Evolutionary conservation across 1,284 basidiomycete genomes (phyloP), one percentile per base, ranked within the genome.

Genomic region (Chondrostereum purpureum): DNA sequence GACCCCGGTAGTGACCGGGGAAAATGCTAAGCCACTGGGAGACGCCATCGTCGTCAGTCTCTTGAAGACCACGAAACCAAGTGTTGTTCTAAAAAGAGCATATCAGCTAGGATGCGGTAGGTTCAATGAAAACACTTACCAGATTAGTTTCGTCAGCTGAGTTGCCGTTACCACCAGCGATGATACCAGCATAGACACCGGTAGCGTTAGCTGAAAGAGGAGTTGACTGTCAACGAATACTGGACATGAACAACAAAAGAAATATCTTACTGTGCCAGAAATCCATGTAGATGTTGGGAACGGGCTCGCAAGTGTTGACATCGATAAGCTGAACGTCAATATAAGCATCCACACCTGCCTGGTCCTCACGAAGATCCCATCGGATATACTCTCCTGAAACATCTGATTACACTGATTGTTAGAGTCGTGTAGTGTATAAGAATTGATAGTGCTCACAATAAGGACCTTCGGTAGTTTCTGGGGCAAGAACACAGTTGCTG

Each of bases 271-370:
- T 41, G 33, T 48, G 43, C 52, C 50, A 53, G 31, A 52, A 46
- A 14, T 53, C 52, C 12, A 53, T 36, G 34, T 34, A 53, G 19
- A 52, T 35, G 20, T 48, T 21, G 31, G 50, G 42, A 21, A 55
- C 43, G 10, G 50, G 47, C 49, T 70, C 57, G 56, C 73, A 75
- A 0, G 70, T 75, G 42, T 66, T 61, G 27, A 73, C 66, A 52
- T 77, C 72, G 52, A 77, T 72, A 38, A 73, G 58, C 35, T 70
- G 70, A 35, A 72, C 64, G 50, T 73, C 68, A 58, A 72, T 66
- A 39, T 65, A 56, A 53, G 72, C 64, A 24, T 66, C 65, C 4
- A 75, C 21, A 40, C 53, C 53, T 6, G 22, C 45, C 24, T 48
- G 49, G 10, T 34, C 45, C 16, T 54, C 53, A 13, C 51, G 52